Percentiles rank a stretch among this genome's conserved stretches.
phyloP scores from a whole-genome alignment of 805 yeast species.

The Kodamaea nitidulidarum region DNA sequence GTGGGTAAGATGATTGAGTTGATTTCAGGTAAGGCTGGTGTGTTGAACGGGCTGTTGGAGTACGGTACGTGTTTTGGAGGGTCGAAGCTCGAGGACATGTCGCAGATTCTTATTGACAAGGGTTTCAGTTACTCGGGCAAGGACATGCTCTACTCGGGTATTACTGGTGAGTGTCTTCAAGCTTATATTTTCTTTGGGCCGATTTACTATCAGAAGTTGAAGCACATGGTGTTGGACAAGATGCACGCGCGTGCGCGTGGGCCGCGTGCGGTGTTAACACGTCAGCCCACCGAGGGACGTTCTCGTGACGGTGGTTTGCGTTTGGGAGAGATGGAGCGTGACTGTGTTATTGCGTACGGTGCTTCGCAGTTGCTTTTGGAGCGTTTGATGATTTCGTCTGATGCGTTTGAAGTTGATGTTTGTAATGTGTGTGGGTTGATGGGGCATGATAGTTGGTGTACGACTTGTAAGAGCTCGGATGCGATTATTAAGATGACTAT shows the following conservation, averaged over 20 bases:
- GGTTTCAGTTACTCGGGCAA: constrained; percentile 96
- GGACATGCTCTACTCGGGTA: constrained; percentile 95
- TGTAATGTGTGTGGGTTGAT: constrained; percentile 92
- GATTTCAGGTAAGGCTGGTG: constrained; percentile 97
- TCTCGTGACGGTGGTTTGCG: constrained; percentile 98
- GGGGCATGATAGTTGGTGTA: constrained; percentile 98
- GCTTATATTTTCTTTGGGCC: constrained; percentile 99
- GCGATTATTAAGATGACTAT: constrained; percentile 87
- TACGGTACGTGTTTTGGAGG: constrained; percentile 99
- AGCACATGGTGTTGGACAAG: constrained; percentile 98
- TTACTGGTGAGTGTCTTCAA: constrained; percentile 94
- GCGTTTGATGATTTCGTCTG: constrained; percentile 93
- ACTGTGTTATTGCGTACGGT: constrained; percentile 98
- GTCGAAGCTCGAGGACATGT: constrained; percentile 93
- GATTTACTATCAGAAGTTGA: constrained; percentile 93
- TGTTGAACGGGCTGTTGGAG: constrained; percentile 81
- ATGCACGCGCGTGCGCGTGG: constrained; percentile 99
- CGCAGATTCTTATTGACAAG: constrained; percentile 78
- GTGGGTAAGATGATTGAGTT: constrained; percentile 98
- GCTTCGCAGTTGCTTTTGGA: constrained; percentile 93
- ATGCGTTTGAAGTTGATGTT: constrained; percentile 95
- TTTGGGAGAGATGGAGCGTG: constrained; percentile 99
- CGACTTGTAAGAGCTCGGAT: constrained; percentile 89
- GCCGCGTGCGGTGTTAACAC: constrained; percentile 94
- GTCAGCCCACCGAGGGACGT: constrained; percentile 99